Evolutionary conservation across 768 basidiomycete species (phyloP), one percentile per base, ranked within the genome.

Genomic region (Pleurotus platypus): DNA sequence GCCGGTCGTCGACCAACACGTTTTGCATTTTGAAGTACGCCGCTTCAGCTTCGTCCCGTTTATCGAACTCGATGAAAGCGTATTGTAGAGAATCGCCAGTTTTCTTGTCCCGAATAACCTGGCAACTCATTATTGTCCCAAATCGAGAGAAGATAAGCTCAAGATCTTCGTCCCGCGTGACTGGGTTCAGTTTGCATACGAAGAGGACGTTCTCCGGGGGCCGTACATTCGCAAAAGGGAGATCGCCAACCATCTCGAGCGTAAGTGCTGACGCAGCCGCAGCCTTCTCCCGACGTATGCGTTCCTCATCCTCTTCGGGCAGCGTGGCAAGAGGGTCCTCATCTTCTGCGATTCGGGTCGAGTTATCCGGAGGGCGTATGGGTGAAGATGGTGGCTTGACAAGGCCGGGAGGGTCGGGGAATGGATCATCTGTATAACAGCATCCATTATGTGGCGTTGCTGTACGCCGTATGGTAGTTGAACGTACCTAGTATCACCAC

Each of bases 21-120:
- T 98, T 98, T 69, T 98, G 97, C 97, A 99, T 99, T 71, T 98
- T 99, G 76, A 98, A 95, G 71, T 98, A 99, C 7, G 93, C 97
- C 90, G 94, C 89, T 71, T 99, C 96, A 6, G 96, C 94, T 38
- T 94, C 90, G 60, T 93, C 94, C 43, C 87, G 75, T 69, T 90
- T 92, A 67, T 95, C 94, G 74, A 98, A 99, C 72, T 99, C 97
- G 63, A 99, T 94, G 66, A 99, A 98, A 7, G 97, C 97, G 68
- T 98, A 99, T 68, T 98, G 97, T 59, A 99, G 72, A 26, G 91
- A 94, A 70, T 99, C 97, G 0, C 97, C 95, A 7, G 94, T 95
- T 70, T 85, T 88, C 69, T 96, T 95, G 70, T 98, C 97, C 38
- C 94, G 78, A 60, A 98, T 96, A 53, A 99, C 92, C 70, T 98